Base-by-base conservation (phyloP, 805 yeast genomes). In the Barnettozyma californica region DNA sequence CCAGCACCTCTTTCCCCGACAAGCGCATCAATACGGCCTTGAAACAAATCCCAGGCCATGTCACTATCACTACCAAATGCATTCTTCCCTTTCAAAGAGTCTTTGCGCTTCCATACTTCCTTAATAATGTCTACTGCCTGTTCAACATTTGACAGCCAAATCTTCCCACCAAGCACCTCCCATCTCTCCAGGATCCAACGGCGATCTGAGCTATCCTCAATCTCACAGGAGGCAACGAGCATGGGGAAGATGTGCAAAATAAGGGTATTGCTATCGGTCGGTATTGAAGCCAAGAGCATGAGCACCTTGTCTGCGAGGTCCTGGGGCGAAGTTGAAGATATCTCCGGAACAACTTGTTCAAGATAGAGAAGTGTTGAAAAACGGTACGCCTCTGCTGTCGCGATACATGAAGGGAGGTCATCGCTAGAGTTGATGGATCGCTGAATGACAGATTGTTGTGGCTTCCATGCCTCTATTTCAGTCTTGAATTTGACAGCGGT, bases 281-380 rank as follows among this genome's bases (percentile, higher is more conserved):
- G 87, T 46, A 83, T 80, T 1, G 85, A 77, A 1, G 85, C 86
- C 40, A 83, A 56, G 23, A 80, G 60, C 67, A 79, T 74, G 56
- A 83, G 66, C 4, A 83, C 77, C 54, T 79, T 79, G 54, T 78
- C 81, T 0, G 88, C 84, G 29, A 81, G 60, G 45, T 70, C 76
- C 48, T 74, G 80, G 1, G 84, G 75, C 9, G 78, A 63, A 35
- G 68, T 60, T 9, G 80, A 75, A 9, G 85, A 84, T 16, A 82
- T 72, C 53, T 83, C 86, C 0, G 89, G 88, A 4, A 83, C 86
- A 1, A 87, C 83, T 58, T 83, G 87, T 60, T 81, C 86, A 27
- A 83, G 63, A 57, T 79, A 81, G 19, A 83, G 58, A 35, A 83
- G 60, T 0, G 85, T 71, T 1, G 87, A 74, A 60, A 71, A 80